Conservation (phyloP, 495 filamentous ascomycete genomes). For the Daldinia caldariorum region DNA sequence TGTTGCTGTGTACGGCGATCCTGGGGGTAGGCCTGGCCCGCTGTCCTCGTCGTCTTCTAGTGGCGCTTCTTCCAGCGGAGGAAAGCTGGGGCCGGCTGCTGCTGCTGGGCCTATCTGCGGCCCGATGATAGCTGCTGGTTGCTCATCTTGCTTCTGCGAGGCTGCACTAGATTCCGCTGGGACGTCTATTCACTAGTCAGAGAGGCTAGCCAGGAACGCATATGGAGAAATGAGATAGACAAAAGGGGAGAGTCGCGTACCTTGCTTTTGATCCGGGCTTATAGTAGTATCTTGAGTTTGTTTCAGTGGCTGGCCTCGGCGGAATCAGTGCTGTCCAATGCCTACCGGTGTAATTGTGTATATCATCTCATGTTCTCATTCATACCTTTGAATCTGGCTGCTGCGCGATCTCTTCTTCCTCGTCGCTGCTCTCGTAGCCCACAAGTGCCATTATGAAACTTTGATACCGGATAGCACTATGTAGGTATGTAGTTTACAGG, state of each 20-base stretch:
- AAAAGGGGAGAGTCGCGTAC: slow-evolving; percentile 26
- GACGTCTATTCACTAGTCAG: slow-evolving; percentile 26
- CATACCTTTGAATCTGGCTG: slow-evolving; percentile 47
- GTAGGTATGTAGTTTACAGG: background rate
- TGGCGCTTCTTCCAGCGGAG: slow-evolving; percentile 47
- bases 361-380: slow-evolving; percentile 42
- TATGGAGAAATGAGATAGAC: background rate
- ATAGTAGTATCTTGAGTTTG: slow-evolving; percentile 38
- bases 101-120: slow-evolving; percentile 45
- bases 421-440: slow-evolving; percentile 80
- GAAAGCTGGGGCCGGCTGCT: slow-evolving; percentile 47
- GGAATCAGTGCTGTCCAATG: slow-evolving; percentile 48
- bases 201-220: background rate
- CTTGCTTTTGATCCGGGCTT: slow-evolving; percentile 16
- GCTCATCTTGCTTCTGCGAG: slow-evolving; percentile 32
- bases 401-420: slow-evolving; percentile 62
- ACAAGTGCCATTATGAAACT: slow-evolving; percentile 68
- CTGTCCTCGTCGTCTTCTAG: slow-evolving; percentile 27
- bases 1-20: slow-evolving; percentile 74
- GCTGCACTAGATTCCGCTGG: slow-evolving; percentile 20
- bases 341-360: slow-evolving; percentile 29
- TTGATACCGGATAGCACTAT: background rate
- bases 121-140: slow-evolving; percentile 37
- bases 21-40: slow-evolving; percentile 54
- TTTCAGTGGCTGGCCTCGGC: slow-evolving; percentile 47